phyloP scores from a whole-genome alignment of 73 alveolate species.

The Paramecium biaurelia region DNA sequence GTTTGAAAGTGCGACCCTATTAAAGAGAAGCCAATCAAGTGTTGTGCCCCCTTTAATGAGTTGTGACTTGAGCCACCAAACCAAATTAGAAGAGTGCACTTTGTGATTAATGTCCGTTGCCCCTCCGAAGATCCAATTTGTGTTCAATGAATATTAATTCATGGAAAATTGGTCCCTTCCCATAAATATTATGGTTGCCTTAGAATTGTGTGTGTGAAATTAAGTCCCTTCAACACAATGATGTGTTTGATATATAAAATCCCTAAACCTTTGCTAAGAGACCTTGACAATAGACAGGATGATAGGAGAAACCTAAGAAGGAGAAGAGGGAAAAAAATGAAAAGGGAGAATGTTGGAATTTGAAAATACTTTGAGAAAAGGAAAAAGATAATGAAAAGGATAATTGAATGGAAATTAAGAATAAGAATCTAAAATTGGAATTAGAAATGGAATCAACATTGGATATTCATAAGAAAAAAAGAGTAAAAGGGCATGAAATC shows the following conservation, averaged over 20 bases:
- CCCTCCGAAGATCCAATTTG: not conserved
- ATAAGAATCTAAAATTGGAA: not conserved
- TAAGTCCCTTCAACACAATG: not conserved
- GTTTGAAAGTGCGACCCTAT: not conserved
- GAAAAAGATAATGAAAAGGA: not conserved
- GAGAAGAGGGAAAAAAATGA: not conserved
- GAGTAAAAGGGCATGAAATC: not conserved
- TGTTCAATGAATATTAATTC: not conserved
- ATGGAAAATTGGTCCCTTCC: conserved; percentile 4
- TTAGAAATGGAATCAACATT: not conserved
- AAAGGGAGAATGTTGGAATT: not conserved
- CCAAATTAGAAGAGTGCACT: not conserved
- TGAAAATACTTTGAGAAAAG: not conserved
- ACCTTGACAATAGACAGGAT: not conserved
- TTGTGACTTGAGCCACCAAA: not conserved
- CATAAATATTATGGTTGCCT: not conserved
- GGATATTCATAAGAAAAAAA: not conserved
- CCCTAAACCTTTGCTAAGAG: not conserved
- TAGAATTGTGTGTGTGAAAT: not conserved
- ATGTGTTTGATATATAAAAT: not conserved
- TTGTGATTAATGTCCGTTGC: not conserved
- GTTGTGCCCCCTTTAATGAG: not conserved
- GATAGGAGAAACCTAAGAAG: not conserved
- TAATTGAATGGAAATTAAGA: not conserved
- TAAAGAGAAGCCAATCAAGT: not conserved